A percentile compares a stretch with the other conserved stretches of the same genome.
Evolutionary conservation across 2,329 filamentous ascomycete genomes (phyloP).

Genomic region (Fusarium duplospermum): DNA sequence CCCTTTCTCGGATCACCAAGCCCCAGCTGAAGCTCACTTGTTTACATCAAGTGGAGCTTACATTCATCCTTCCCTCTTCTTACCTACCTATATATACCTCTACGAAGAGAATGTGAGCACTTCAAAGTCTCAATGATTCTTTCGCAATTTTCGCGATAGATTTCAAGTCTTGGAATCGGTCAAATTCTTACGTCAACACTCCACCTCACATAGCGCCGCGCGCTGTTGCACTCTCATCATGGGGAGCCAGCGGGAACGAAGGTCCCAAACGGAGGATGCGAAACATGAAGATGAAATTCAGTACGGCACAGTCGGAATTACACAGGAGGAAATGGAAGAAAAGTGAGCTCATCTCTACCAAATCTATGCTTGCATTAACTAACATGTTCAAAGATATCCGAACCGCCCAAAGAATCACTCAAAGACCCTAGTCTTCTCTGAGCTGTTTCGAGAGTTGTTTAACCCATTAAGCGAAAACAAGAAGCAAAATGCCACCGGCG

Average conservation of each 20-base stretch:
- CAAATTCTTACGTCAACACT: background rate
- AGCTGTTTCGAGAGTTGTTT: slow-evolving; percentile 82
- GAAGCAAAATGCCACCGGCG: slow-evolving; percentile 74
- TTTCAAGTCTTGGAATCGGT: background rate
- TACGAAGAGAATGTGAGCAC: background rate
- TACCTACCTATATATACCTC: background rate
- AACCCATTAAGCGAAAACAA: slow-evolving; percentile 83
- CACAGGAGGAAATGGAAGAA: slow-evolving; percentile 57
- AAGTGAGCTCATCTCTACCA: slow-evolving; percentile 47
- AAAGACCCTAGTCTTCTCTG: slow-evolving; percentile 84
- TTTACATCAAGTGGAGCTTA: slow-evolving; percentile 3
- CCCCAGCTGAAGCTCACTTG: slow-evolving; percentile 13
- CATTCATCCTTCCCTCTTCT: background rate
- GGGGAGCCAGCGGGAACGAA: slow-evolving; percentile 12
- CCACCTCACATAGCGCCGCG: background rate
- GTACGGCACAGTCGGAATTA: slow-evolving; percentile 56
- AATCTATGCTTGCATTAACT: slow-evolving; percentile 9
- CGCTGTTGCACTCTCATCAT: slow-evolving; percentile 6
- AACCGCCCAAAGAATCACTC: slow-evolving; percentile 84
- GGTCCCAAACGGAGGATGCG: slow-evolving; percentile 50
- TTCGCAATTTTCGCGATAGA: background rate
- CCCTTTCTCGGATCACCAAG: slow-evolving; percentile 14
- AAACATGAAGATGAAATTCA: slow-evolving; percentile 64
- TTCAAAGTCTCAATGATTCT: background rate
- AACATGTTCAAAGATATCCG: slow-evolving; percentile 73